These are phyloP conservation scores for Chlamydomonas sp. DNA, from an alignment of 139 green algal species.

Conservation along the genomic window DNA sequence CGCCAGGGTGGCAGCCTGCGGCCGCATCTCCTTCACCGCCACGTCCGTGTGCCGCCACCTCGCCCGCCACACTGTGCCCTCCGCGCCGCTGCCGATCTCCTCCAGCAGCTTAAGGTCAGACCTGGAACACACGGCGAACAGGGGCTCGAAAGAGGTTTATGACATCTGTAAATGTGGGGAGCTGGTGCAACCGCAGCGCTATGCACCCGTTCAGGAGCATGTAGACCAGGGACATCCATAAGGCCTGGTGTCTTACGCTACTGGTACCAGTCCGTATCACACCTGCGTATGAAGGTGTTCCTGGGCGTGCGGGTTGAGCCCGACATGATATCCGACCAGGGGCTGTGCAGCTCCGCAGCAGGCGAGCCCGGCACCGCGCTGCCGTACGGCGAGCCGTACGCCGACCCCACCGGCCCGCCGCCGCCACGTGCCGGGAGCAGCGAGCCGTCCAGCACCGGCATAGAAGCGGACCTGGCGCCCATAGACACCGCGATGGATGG, in stretches of 20 bases:
- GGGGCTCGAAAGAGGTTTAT: background rate
- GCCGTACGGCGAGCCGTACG: background rate
- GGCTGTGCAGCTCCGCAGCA: background rate
- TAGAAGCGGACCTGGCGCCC: too few relatives aligned
- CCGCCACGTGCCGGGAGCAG: too few relatives aligned
- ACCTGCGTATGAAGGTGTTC: background rate
- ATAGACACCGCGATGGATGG: too few relatives aligned
- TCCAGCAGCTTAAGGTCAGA: background rate
- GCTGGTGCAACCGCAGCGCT: too few relatives aligned
- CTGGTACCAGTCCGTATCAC: background rate
- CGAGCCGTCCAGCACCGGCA: too few relatives aligned
- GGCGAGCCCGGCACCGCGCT: background rate
- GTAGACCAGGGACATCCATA: too few relatives aligned
- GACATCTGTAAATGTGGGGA: too few relatives aligned
- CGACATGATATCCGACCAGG: background rate
- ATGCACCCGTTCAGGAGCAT: too few relatives aligned
- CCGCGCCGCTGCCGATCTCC: slow-evolving; percentile 3
- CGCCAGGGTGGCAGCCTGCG: background rate
- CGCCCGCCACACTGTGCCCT: slow-evolving; percentile 1
- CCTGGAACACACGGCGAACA: background rate
- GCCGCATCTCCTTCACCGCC: slow-evolving; percentile 50
- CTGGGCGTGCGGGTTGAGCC: background rate
- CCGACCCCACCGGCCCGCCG: too few relatives aligned
- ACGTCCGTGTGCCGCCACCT: slow-evolving; percentile 15
- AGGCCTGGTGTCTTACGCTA: too few relatives aligned